A percentile compares a stretch with the other conserved stretches of the same genome.
Evolutionary conservation across 768 basidiomycete genomes (phyloP).

Genomic region (Obba rivulosa): DNA sequence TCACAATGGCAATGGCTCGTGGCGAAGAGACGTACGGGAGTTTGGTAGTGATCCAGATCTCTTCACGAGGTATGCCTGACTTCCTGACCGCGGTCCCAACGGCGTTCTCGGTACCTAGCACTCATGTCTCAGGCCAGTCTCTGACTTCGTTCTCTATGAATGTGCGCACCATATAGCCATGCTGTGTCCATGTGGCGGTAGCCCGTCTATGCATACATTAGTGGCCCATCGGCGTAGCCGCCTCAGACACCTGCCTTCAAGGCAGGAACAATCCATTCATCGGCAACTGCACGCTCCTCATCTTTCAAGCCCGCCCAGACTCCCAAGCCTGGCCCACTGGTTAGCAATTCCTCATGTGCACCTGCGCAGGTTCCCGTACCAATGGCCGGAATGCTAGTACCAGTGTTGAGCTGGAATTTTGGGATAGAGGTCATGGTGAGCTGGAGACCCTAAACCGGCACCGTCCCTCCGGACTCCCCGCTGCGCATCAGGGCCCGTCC

Average conservation of each 20-base stretch:
- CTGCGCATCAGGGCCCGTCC: no score
- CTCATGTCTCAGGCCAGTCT: not conserved
- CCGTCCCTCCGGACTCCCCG: no score
- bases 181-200: constrained; percentile 27
- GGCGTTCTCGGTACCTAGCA: constrained; percentile 19
- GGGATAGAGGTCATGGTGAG: constrained; percentile 24
- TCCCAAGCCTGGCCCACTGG: constrained; percentile 29
- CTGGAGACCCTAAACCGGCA: no score
- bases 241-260: constrained; percentile 33
- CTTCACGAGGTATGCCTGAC: constrained; percentile 54
- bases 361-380: constrained; percentile 32
- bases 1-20: not conserved
- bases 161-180: constrained; percentile 21
- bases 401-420: constrained; percentile 36
- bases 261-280: constrained; percentile 36
- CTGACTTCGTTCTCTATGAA: not conserved
- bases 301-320: constrained; percentile 33
- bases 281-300: constrained; percentile 30
- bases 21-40: constrained; percentile 18
- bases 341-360: no score
- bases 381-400: constrained; percentile 36
- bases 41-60: constrained; percentile 67
- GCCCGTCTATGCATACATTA: constrained; percentile 12
- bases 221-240: no score
- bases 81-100: constrained; percentile 28